Conservation (phyloP, 352 stramenopile species). For the Globisporangium spinosum region DNA sequence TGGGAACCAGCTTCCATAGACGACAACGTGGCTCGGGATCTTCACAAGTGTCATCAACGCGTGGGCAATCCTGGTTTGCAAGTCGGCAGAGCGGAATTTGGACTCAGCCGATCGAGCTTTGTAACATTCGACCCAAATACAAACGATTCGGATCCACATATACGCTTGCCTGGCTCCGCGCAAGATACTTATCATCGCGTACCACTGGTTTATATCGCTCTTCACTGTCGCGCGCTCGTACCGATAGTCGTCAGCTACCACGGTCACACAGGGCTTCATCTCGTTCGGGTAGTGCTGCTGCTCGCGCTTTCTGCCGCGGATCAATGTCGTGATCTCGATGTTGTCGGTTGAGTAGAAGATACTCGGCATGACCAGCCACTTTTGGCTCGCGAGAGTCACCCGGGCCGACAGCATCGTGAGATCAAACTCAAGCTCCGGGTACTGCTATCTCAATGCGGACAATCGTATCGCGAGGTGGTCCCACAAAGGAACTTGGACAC, state of each 20-base stretch:
- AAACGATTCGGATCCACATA: constrained; percentile 40
- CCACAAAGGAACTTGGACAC: constrained; percentile 21
- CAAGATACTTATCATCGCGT: constrained; percentile 23
- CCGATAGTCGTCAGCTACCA: constrained; percentile 50
- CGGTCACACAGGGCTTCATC: constrained; percentile 21
- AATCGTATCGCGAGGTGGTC: constrained; percentile 34
- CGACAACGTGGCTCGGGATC: constrained; percentile 30
- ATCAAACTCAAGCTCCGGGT: constrained; percentile 32
- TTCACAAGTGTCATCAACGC: constrained; percentile 16
- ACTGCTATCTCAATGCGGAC: constrained; percentile 17
- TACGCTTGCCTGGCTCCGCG: constrained; percentile 33
- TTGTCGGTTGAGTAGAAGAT: constrained; percentile 13
- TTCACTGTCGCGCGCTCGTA: constrained; percentile 42
- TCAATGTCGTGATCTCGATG: constrained; percentile 32
- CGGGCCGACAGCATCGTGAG: constrained; percentile 24
- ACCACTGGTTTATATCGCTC: constrained; percentile 37
- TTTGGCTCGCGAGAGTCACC: constrained; percentile 16
- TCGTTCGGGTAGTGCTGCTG: not conserved
- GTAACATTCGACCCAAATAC: constrained; percentile 25
- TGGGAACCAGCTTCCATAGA: constrained; percentile 35
- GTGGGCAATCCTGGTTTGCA: constrained; percentile 1
- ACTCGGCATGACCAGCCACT: not conserved
- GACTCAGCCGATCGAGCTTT: constrained; percentile 16
- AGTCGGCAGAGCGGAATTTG: not conserved
- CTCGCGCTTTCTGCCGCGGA: constrained; percentile 27